Conservation (phyloP, 257 asterid genomes). For the Solanum habrochaites region DNA sequence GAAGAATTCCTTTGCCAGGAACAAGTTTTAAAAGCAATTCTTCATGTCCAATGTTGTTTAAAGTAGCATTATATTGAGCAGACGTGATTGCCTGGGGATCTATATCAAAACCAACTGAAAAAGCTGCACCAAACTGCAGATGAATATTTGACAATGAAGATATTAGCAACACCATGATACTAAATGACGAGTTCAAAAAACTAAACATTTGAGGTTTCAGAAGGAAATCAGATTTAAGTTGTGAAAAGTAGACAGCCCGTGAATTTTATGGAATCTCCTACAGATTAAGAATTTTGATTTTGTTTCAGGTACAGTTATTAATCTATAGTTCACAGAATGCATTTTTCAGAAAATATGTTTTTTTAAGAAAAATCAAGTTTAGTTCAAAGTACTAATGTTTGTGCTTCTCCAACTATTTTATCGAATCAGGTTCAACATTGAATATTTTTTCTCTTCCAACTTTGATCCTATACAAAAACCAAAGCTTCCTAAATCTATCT, state of each 20-base stretch:
- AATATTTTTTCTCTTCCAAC: not conserved
- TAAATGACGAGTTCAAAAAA: not conserved
- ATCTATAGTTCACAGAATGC: not conserved
- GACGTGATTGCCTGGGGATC: slow-evolving; percentile 81
- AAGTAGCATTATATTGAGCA: slow-evolving; percentile 54
- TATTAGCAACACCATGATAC: not conserved
- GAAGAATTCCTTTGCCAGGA: slow-evolving; percentile 24
- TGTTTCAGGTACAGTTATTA: not conserved
- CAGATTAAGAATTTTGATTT: not conserved
- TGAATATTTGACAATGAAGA: not conserved
- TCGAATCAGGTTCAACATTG: not conserved
- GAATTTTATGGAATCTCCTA: not conserved
- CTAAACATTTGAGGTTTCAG: not conserved
- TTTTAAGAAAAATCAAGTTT: not conserved
- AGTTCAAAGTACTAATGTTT: not conserved
- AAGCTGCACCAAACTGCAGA: slow-evolving; percentile 69
- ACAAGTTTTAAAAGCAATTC: slow-evolving; percentile 47
- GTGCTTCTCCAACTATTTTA: not conserved
- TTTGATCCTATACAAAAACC: not conserved
- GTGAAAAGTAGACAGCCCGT: not conserved
- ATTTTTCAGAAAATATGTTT: not conserved
- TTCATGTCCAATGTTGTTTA: slow-evolving; percentile 51
- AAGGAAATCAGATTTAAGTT: not conserved
- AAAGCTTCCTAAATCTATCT: not conserved
- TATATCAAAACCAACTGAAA: slow-evolving; percentile 73